Evolutionary conservation across 169 alveolate species (phyloP), one percentile per base, ranked within the genome.

Genomic region (Amoebophrya sp.): DNA sequence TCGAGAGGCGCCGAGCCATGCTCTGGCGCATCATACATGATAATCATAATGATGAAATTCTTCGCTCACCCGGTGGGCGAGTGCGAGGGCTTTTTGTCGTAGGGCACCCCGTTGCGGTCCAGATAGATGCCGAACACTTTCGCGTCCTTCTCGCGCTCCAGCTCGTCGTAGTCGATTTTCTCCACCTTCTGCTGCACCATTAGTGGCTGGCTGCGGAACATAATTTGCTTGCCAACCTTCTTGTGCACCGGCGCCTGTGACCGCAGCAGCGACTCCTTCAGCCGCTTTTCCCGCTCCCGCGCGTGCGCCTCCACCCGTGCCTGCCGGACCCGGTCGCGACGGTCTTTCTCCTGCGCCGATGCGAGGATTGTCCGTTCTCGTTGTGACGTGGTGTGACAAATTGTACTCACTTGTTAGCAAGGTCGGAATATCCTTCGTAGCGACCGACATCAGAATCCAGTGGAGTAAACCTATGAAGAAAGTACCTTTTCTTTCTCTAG

Each of bases 231-330:
- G 67, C 92, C 92, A 15, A 70, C 91, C 93, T 91, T 91, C 78
- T 91, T 91, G 88, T 91, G 93, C 20, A 91, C 89, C 23, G 93
- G 93, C 7, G 93, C 93, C 58, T 91, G 91, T 26, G 93, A 91
- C n/a, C 93, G 93, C 39, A 78, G 89, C 78, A 91, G 41, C n/a
- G 89, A 45, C 39, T 67, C 91, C 91, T 91, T 41, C 39, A 58
- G 78, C 7, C 78, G 78, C 78, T 58, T n/a, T n/a, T 58, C 78
- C 39, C 78, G 78, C 78, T 58, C 78, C 78, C 78, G 26, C 5
- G 78, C 78, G 78, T 58, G 26, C 34, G 78, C 78, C 78, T 58
- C 78, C 23, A 58, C 23, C 7, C 78, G 26, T 4, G 26, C 78
- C 78, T 58, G 78, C 23, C 78, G 26, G 34, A 58, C 78, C 26